Base-by-base conservation (phyloP, 176 grass and related monocot genomes). In the Oryza glaberrima region DNA sequence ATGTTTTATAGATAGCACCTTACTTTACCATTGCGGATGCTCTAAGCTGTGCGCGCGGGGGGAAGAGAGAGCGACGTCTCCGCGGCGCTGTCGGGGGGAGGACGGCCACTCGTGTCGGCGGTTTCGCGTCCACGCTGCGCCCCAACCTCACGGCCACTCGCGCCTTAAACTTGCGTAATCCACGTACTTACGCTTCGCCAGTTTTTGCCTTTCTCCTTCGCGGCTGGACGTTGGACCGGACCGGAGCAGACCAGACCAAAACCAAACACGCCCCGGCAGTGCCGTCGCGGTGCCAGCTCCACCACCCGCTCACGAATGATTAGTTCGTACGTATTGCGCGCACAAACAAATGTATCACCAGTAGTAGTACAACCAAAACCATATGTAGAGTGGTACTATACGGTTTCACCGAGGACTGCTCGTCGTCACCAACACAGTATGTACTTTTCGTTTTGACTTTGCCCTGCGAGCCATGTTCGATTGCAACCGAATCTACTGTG, bases 51-150 rank as follows among this genome's bases (percentile, higher is more conserved):
- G 35, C 35, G 35, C 35, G 3, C 35, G 58, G 17, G 5, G 8
- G 1, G 26, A 12, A 44, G 41, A 16, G 75, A 69, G 36, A 80
- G 61, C 61, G 81, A 80, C 81, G 81, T 58, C 69, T 74, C 76
- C 70, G 81, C 35, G 65, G 51, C 79, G 16, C 9, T 83, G 86
- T 88, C 81, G 38, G 75, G 56, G 56, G 65, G 35, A 30, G 13
- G 30, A 74, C 45, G 70, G 45, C 32, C 54, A 28, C 34, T 17
- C 69, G 26, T 84, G 70, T 84, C 61, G 63, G 70, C 82, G 32
- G 64, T 80, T 74, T 19, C 87, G 68, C 19, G 49, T 63, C n/a
- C 58, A 63, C 2, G 35, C 61, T 75, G 87, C 75, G 69, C 68
- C 75, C 81, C 75, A 78, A 66, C 86, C 20, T 12, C 72, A 13